Conservation (phyloP, 1,139 yeast genomes). For the Kurtzmaniella quercitrusa region DNA sequence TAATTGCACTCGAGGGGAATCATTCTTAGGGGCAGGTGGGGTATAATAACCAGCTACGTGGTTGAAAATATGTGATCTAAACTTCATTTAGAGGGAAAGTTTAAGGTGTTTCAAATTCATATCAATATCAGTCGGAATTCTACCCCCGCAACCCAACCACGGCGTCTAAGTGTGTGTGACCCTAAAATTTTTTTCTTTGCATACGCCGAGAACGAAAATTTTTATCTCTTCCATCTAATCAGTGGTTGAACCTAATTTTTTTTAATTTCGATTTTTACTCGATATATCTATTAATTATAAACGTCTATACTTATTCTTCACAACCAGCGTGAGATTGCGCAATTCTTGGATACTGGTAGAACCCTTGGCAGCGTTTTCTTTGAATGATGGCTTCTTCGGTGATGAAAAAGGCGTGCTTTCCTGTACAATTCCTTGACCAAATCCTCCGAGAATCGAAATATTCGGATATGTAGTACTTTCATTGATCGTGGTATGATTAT, state of each 20-base stretch:
- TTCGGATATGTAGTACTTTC: slow-evolving; percentile 19
- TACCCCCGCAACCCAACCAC: not conserved
- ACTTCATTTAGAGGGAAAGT: too few species aligned
- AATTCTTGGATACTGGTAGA: slow-evolving; percentile 5
- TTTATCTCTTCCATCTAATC: not conserved
- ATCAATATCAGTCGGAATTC: too few species aligned
- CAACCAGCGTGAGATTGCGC: slow-evolving; percentile 7
- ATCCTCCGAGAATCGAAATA: slow-evolving; percentile 28
- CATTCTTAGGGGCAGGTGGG: too few species aligned
- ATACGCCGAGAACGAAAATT: not conserved
- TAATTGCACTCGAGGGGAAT: too few species aligned
- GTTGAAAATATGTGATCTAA: too few species aligned
- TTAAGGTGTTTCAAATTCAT: too few species aligned
- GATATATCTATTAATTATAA: not conserved
- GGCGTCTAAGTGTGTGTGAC: not conserved
- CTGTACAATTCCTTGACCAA: slow-evolving; percentile 37
- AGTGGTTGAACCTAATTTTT: not conserved
- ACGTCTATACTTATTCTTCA: slow-evolving; percentile 5
- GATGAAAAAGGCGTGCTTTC: slow-evolving; percentile 39
- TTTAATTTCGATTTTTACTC: not conserved
- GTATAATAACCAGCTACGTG: too few species aligned
- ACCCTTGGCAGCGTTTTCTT: not conserved
- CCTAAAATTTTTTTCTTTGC: not conserved
- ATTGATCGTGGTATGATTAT: slow-evolving; percentile 10
- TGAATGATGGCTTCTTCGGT: slow-evolving; percentile 14